Evolutionary conservation across 2,329 filamentous ascomycete genomes (phyloP), one percentile per base, ranked within the genome.

Genomic region (Zelopaecilomyces penicillatus): DNA sequence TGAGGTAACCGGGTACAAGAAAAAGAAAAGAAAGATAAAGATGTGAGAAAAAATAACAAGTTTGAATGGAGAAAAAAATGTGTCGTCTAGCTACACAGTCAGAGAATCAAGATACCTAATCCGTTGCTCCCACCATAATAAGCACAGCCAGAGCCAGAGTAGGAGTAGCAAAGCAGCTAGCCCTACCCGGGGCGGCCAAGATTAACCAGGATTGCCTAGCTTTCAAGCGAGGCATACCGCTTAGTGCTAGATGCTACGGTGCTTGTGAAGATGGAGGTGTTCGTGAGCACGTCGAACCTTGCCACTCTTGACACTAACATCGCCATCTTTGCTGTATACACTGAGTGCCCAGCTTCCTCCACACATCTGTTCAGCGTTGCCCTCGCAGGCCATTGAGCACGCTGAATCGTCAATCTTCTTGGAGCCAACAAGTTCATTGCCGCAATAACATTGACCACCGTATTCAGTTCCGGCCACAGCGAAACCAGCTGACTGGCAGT

Each of bases 381-480:
- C 76, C 42, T 69, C 66, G 55, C 77, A 80, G 1, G 69, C 28
- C 19, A 46, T 43, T 12, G 39, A 58, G 61, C 77, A 81, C 9
- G 55, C 51, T 6, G 56, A 60, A 4, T 73, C 71, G 37, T 68
- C 65, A 12, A 78, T 54, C 49, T 64, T 61, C 39, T 64, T 57
- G 29, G 63, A 66, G 36, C 62, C 61, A 5, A 50, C 42, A 27
- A 59, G 52, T 28, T 54, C 51, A 44, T 64, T 59, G 39, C 65
- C 70, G 52, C 74, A 80, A 62, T 69, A 79, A 60, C 76, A 80
- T 56, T 78, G 68, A n/a, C 61, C 60, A 26, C 60, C 63, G 51
- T 71, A 75, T 55, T 79, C 73, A 1, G 75, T 62, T 5, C 74
- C 75, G 5, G 74, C 73, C 37, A 73, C 64, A 5, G 52, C 53